Percentiles rank a stretch among this genome's conserved stretches.
These are phyloP conservation scores for Colletotrichum incanum DNA, from an alignment of 2,329 filamentous ascomycete genomes.

Conservation along the genomic window DNA sequence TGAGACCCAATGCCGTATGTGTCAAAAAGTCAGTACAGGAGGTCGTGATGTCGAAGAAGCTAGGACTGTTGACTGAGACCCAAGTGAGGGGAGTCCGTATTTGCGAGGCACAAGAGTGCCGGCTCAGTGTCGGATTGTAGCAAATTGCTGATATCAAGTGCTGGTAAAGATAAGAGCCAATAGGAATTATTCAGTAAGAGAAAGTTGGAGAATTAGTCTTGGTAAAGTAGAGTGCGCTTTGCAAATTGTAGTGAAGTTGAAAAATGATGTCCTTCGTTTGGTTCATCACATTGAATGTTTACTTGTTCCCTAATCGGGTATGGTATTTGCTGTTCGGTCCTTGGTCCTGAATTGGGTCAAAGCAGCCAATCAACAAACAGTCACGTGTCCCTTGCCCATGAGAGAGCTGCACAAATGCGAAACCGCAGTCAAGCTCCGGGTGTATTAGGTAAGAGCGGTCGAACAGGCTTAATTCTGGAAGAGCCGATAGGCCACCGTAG, in stretches of 20 bases:
- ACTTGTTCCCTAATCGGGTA: slow-evolving; percentile 29
- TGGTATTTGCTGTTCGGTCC: background rate
- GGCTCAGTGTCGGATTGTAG: background rate
- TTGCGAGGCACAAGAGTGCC: background rate
- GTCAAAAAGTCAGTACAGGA: no score
- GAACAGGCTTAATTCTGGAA: background rate
- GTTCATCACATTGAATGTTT: slow-evolving; percentile 10
- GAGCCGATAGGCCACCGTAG: slow-evolving; percentile 18
- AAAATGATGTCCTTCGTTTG: background rate
- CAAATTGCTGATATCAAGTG: background rate
- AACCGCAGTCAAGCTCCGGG: background rate
- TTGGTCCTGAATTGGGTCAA: background rate
- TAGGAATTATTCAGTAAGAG: background rate
- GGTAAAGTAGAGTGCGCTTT: background rate
- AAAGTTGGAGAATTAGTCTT: no score
- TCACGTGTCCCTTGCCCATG: background rate
- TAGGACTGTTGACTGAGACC: background rate
- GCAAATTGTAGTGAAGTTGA: slow-evolving; percentile 3
- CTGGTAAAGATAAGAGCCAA: background rate
- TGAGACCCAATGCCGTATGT: background rate
- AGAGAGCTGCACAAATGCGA: background rate
- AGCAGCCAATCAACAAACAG: background rate
- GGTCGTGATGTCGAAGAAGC: background rate
- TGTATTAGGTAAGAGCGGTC: slow-evolving; percentile 20
- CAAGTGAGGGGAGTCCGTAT: background rate